Conservation (phyloP, 768 basidiomycete genomes). For the Panus rudis region DNA sequence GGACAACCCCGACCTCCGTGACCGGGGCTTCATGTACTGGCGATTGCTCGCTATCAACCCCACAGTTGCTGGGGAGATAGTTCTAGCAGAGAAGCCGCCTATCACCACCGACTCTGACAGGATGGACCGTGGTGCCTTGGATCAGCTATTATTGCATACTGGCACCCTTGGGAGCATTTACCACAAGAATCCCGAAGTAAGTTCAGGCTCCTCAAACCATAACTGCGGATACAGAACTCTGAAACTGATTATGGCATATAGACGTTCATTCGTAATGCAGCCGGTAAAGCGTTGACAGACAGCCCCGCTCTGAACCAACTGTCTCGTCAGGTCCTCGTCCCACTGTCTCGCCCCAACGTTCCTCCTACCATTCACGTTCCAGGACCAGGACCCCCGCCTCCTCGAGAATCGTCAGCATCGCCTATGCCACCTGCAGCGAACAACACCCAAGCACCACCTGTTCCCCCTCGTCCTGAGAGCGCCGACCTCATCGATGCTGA, state of each 20-base stretch:
- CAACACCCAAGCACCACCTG: conserved; percentile 13
- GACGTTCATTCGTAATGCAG: conserved; percentile 92
- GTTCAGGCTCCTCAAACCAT: conserved; percentile 9
- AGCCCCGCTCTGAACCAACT: conserved; percentile 84
- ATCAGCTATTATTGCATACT: conserved; percentile 90
- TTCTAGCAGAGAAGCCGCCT: conserved; percentile 87
- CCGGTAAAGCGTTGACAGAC: conserved; percentile 75
- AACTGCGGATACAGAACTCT: not conserved
- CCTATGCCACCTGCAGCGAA: conserved; percentile 17
- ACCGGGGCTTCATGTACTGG: conserved; percentile 99
- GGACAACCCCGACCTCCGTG: conserved; percentile 95
- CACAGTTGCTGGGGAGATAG: conserved; percentile 79
- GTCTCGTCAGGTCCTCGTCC: conserved; percentile 66
- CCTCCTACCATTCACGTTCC: conserved; percentile 39
- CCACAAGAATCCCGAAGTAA: conserved; percentile 93
- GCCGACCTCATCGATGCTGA: conserved; percentile 14
- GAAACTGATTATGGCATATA: conserved; percentile 21
- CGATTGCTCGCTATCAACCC: conserved; percentile 92
- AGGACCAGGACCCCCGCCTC: conserved; percentile 58
- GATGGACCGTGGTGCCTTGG: conserved; percentile 94
- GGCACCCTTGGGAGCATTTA: conserved; percentile 94
- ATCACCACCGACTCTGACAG: conserved; percentile 98
- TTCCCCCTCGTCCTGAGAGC: conserved; percentile 11
- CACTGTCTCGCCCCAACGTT: conserved; percentile 46
- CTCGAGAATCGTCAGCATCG: conserved; percentile 37